A percentile compares a stretch with the other conserved stretches of the same genome.
These are phyloP conservation scores for Platanthera guangdongensis DNA, from an alignment of 106 monocot species.

Conservation along the genomic window DNA sequence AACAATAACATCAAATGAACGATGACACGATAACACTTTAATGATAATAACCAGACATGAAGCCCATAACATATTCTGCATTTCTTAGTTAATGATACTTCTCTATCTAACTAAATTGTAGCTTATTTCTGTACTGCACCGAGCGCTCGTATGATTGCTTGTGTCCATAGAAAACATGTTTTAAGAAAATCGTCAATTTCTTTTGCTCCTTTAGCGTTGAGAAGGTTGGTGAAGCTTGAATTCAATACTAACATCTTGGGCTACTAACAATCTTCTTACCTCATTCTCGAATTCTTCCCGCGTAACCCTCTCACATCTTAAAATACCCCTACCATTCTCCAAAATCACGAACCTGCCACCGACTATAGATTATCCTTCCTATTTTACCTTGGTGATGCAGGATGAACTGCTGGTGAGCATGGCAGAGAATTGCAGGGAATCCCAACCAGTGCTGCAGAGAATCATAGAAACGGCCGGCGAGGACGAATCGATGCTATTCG, in stretches of 20 bases:
- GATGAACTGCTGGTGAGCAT: slow-evolving; percentile 52
- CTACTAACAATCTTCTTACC: background rate
- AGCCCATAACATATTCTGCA: background rate
- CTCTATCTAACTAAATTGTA: background rate
- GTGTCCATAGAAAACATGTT: too few relatives aligned
- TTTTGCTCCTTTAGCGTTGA: too few relatives aligned
- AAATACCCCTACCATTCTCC: background rate
- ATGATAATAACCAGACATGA: too few relatives aligned
- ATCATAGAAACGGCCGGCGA: slow-evolving; percentile 49
- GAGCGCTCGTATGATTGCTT: too few relatives aligned
- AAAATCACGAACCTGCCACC: background rate
- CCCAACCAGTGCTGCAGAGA: slow-evolving; percentile 47
- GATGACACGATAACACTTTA: too few relatives aligned
- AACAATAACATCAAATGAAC: too few relatives aligned
- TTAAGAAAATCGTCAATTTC: too few relatives aligned
- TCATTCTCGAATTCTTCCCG: background rate
- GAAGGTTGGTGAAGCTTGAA: too few relatives aligned
- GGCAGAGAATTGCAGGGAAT: slow-evolving; percentile 51
- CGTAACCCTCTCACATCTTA: background rate
- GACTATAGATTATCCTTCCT: background rate
- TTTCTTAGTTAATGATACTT: slow-evolving; percentile 1
- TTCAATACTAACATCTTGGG: too few relatives aligned
- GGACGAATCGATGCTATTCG: slow-evolving; percentile 54
- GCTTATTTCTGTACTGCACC: background rate
- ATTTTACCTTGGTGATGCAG: slow-evolving; percentile 17